Evolutionary conservation across 2,329 filamentous ascomycete genomes (phyloP).

Genomic region (Hawksworthiomyces lignivorus): DNA sequence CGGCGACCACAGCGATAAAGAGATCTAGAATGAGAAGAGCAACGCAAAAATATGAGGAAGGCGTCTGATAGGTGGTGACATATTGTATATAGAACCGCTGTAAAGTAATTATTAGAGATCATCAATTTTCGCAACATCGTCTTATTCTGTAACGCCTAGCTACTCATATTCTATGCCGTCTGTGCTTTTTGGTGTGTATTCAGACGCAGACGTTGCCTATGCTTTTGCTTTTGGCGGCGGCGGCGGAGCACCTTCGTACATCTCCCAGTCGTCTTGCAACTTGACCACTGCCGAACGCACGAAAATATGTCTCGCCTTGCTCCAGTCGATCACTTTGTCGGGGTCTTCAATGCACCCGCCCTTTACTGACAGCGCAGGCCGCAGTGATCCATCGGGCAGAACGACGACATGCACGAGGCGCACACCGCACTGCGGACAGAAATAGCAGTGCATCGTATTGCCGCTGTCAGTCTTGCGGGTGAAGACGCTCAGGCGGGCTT

Average conservation of each 20-base stretch:
- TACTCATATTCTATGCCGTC: too few species aligned
- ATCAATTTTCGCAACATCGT: too few species aligned
- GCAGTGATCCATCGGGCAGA: conserved; percentile 28
- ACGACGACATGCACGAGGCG: conserved; percentile 37
- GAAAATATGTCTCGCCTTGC: conserved; percentile 36
- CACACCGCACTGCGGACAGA: conserved; percentile 28
- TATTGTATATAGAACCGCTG: too few species aligned
- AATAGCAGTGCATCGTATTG: conserved; percentile 16
- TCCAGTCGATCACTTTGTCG: conserved; percentile 25
- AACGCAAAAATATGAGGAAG: too few species aligned
- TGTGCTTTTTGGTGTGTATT: too few species aligned
- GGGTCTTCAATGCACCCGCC: conserved; percentile 34
- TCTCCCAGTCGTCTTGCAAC: conserved; percentile 27
- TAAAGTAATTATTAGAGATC: too few species aligned
- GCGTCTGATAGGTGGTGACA: too few species aligned
- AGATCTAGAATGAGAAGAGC: too few species aligned
- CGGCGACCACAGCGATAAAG: too few species aligned
- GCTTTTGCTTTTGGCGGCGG: neutral
- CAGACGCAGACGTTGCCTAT: too few species aligned
- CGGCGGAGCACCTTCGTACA: conserved; percentile 5
- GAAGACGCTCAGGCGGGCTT: neutral
- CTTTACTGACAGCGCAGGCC: conserved; percentile 34
- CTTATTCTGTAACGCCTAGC: too few species aligned
- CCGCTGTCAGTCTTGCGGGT: conserved; percentile 8
- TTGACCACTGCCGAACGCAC: conserved; percentile 35